Evolutionary conservation across 2,329 filamentous ascomycete species (phyloP).

Genomic region (Trichoderma koningii): DNA sequence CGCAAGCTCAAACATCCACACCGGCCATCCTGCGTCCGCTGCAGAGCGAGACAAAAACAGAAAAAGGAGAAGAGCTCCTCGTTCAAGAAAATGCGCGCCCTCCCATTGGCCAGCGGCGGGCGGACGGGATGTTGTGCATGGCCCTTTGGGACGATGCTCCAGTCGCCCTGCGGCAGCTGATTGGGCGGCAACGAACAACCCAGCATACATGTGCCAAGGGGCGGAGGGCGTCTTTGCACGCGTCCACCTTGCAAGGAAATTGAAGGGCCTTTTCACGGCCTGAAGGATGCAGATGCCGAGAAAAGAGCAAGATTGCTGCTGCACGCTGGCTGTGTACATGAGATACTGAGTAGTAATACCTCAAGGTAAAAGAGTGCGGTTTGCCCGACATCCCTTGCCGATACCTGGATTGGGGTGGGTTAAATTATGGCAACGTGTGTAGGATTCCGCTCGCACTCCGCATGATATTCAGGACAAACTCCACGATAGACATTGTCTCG

Average conservation of each 20-base stretch:
- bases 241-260: not conserved
- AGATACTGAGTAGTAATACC: no score
- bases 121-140: constrained; percentile 15
- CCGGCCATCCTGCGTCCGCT: no score
- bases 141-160: not conserved
- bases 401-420: not conserved
- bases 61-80: not conserved
- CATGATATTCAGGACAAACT: no score
- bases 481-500: no score
- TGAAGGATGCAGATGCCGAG: not conserved
- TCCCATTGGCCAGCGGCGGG: not conserved
- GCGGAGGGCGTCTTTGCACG: not conserved
- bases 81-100: constrained; percentile 1
- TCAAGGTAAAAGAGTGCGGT: no score
- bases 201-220: not conserved
- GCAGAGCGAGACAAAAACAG: not conserved
- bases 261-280: not conserved
- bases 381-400: no score
- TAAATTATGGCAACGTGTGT: not conserved
- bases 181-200: not conserved
- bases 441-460: no score
- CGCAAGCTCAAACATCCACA: not conserved
- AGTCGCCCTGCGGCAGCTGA: not conserved
- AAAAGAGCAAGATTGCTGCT: not conserved
- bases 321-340: not conserved